These are phyloP conservation scores for Blastomyces emzantsi DNA, from an alignment of 2,329 filamentous ascomycete species.

Conservation along the genomic window DNA sequence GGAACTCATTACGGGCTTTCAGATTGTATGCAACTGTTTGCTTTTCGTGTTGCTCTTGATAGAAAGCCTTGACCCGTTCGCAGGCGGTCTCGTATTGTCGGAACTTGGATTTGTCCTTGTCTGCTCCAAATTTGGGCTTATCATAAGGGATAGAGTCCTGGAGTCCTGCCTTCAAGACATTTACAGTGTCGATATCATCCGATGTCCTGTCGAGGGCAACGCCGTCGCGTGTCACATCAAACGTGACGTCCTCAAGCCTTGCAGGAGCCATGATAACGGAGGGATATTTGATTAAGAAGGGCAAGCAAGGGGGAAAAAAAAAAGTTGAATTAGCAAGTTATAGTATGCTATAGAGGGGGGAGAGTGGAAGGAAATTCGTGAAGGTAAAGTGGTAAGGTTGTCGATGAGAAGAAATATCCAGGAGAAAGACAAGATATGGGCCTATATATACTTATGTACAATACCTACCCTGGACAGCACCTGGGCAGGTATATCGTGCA, in stretches of 20 bases:
- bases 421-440: background rate
- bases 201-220: conserved; percentile 45
- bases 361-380: background rate
- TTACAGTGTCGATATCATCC: conserved; percentile 45
- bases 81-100: conserved; percentile 69
- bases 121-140: conserved; percentile 53
- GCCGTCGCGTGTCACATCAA: conserved; percentile 38
- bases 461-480: background rate
- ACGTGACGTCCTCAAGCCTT: background rate
- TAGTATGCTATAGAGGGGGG: background rate
- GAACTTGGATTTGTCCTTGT: conserved; percentile 65
- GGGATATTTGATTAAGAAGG: background rate
- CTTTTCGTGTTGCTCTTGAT: conserved; percentile 54
- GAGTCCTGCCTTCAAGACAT: conserved; percentile 44
- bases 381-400: background rate
- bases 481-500: background rate
- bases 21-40: conserved; percentile 61
- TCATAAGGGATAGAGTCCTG: conserved; percentile 42
- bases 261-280: background rate
- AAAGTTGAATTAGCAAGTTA: background rate
- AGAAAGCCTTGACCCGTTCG: conserved; percentile 71
- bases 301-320: background rate
- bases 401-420: background rate
- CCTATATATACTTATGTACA: conserved; percentile 2
- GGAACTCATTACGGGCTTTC: conserved; percentile 64